These are phyloP conservation scores for Ustilago lituana DNA, from an alignment of 1,284 basidiomycete species.

Conservation along the genomic window DNA sequence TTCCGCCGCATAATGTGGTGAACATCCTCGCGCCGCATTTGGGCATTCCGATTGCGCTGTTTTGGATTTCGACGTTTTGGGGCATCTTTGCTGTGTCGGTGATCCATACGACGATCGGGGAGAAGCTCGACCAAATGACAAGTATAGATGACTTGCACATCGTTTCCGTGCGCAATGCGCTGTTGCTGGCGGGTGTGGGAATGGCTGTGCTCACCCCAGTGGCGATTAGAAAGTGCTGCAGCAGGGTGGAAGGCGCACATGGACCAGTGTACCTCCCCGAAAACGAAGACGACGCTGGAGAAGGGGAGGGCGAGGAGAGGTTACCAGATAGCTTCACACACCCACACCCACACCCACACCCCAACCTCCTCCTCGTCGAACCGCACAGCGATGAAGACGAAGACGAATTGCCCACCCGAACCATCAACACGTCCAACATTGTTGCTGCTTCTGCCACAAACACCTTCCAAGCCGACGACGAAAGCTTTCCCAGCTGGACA, in stretches of 20 bases:
- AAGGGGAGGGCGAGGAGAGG: too few relatives aligned
- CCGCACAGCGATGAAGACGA: slow-evolving; percentile 15
- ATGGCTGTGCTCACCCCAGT: slow-evolving; percentile 92
- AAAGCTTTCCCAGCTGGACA: slow-evolving; percentile 28
- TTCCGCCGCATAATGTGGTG: slow-evolving; percentile 80
- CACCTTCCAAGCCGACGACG: background rate
- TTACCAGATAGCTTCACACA: too few relatives aligned
- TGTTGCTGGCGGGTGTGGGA: slow-evolving; percentile 82
- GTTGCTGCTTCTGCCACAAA: background rate
- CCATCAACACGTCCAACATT: slow-evolving; percentile 17
- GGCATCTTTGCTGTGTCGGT: slow-evolving; percentile 90
- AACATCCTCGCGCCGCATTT: slow-evolving; percentile 94
- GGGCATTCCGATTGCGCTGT: slow-evolving; percentile 82
- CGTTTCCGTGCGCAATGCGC: slow-evolving; percentile 85
- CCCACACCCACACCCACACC: too few relatives aligned
- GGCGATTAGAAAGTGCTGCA: slow-evolving; percentile 20
- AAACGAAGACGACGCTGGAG: too few relatives aligned
- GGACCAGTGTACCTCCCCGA: slow-evolving; percentile 31
- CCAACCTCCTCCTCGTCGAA: too few relatives aligned
- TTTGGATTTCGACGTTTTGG: slow-evolving; percentile 89
- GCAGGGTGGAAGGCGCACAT: slow-evolving; percentile 17
- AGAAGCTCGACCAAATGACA: slow-evolving; percentile 89
- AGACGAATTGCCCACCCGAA: slow-evolving; percentile 32
- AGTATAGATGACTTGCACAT: slow-evolving; percentile 89
- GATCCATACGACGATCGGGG: slow-evolving; percentile 95